Percentiles rank a stretch among this genome's conserved stretches.
Conservation (phyloP, 176 grass and related monocot species). For the Bolboschoenus planiculmis region DNA sequence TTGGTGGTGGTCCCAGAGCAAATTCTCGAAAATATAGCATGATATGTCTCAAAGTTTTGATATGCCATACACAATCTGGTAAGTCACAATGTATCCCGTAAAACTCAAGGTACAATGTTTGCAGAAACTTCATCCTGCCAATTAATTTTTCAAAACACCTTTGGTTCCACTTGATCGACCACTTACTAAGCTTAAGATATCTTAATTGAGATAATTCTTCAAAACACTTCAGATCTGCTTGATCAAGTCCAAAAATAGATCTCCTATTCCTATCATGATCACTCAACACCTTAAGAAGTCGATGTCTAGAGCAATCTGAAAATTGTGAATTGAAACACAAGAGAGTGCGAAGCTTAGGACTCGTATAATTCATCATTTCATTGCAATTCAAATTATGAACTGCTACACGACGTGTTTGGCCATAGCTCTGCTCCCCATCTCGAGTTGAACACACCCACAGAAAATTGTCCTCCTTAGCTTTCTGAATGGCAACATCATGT, state of each 20-base stretch:
- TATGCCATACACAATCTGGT: background rate
- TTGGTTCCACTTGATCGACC: background rate
- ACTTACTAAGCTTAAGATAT: background rate
- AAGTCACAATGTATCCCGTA: background rate
- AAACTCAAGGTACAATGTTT: background rate
- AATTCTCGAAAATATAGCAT: background rate
- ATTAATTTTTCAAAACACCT: background rate
- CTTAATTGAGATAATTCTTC: background rate
- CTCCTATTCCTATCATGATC: background rate
- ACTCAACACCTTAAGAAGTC: background rate
- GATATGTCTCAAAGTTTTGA: background rate
- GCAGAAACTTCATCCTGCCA: background rate
- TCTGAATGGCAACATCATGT: background rate
- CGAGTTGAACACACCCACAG: background rate
- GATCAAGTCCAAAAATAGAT: no score
- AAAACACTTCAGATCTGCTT: background rate
- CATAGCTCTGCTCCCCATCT: background rate
- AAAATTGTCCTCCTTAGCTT: background rate
- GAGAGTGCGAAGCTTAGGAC: background rate
- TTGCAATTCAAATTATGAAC: background rate
- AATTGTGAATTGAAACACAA: background rate
- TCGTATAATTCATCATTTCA: background rate
- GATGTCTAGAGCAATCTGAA: background rate
- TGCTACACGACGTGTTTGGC: background rate
- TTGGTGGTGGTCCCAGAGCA: background rate